A percentile compares a stretch with the other conserved stretches of the same genome.
Evolutionary conservation across 2,329 filamentous ascomycete species (phyloP).

Genomic region (Xylaria arbuscula): DNA sequence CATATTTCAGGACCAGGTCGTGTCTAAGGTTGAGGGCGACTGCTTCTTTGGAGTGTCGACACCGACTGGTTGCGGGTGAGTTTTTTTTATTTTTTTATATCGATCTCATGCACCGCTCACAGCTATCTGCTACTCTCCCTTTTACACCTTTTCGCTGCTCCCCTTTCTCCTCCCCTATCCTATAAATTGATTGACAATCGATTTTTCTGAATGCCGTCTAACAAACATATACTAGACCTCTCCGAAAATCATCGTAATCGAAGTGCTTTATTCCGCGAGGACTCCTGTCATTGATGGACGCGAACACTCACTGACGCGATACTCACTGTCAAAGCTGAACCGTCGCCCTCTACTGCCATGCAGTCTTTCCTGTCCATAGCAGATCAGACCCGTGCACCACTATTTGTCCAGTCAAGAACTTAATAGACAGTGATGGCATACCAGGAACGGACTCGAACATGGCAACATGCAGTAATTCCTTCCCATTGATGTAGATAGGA

Average conservation of each 20-base stretch:
- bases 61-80: constrained; percentile 68
- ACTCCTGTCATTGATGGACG: not conserved
- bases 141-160: not conserved
- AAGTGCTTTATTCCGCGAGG: not conserved
- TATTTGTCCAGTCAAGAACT: too few species aligned
- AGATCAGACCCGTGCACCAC: not conserved
- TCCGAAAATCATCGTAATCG: constrained; percentile 12
- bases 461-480: too few species aligned
- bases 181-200: too few species aligned
- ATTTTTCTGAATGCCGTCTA: not conserved
- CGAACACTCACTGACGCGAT: not conserved
- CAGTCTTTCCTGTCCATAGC: not conserved
- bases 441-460: not conserved
- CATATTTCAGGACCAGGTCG: constrained; percentile 62
- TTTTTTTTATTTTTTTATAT: constrained; percentile 24
- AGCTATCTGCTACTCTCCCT: not conserved
- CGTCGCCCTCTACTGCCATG: not conserved
- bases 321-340: not conserved
- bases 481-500: too few species aligned
- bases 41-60: constrained; percentile 68
- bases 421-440: not conserved
- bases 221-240: constrained; percentile 17
- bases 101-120: not conserved
- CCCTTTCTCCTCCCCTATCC: not conserved
- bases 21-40: constrained; percentile 60